These are phyloP conservation scores for Leishmania gerbilli DNA, from an alignment of 208 protist species.

Conservation along the genomic window DNA sequence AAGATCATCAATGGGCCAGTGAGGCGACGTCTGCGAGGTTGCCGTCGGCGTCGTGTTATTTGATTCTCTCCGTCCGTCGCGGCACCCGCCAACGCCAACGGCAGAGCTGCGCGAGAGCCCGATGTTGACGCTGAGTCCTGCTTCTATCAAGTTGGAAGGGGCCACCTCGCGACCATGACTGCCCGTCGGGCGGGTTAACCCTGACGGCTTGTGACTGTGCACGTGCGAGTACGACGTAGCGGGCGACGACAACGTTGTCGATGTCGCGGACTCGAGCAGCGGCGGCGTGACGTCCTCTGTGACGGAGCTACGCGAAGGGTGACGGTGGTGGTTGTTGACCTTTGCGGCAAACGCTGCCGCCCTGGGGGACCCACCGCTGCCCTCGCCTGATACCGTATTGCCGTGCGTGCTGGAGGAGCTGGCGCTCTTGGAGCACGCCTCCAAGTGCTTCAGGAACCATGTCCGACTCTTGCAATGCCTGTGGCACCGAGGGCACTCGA, in stretches of 20 bases:
- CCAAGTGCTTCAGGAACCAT: slow-evolving; percentile 31
- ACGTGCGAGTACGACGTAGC: not conserved
- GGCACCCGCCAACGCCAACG: too few species aligned
- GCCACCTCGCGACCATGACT: not conserved
- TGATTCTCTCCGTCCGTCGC: not conserved
- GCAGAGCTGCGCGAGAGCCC: slow-evolving; percentile 6
- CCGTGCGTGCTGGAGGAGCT: not conserved
- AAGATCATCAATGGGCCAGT: slow-evolving; percentile 5
- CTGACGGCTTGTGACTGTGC: slow-evolving; percentile 6
- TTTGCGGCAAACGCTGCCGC: not conserved
- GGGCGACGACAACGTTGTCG: slow-evolving; percentile 4
- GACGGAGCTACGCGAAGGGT: slow-evolving; percentile 6
- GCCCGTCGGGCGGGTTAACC: not conserved
- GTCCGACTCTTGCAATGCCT: slow-evolving; percentile 31
- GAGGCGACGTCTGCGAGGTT: not conserved
- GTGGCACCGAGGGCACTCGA: slow-evolving; percentile 29
- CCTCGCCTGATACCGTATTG: slow-evolving; percentile 12
- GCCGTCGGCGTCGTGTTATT: not conserved
- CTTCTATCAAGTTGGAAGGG: not conserved
- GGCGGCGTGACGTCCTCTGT: slow-evolving; percentile 6
- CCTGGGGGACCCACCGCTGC: not conserved
- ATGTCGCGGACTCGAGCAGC: slow-evolving; percentile 13
- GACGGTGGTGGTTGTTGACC: slow-evolving; percentile 3
- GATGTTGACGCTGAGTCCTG: not conserved
- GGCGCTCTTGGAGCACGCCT: slow-evolving; percentile 19